Percentiles rank a stretch among this genome's conserved stretches.
Conservation (phyloP, 257 asterid genomes). For the Echites panduratus region DNA sequence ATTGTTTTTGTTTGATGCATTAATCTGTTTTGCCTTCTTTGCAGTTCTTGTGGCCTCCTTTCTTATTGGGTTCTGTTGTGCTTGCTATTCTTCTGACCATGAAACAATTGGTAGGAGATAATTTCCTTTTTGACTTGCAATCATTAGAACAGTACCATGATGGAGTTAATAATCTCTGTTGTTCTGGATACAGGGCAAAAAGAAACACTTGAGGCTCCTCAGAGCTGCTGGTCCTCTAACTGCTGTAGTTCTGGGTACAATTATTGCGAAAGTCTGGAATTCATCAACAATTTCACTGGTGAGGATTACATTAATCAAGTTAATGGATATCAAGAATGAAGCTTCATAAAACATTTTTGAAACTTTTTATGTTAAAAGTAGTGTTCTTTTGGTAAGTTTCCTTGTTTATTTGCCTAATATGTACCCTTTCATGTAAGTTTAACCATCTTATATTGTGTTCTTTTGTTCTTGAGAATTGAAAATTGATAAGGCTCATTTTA, state of each 20-base stretch:
- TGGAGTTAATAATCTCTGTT: slow-evolving; percentile 18
- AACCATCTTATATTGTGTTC: slow-evolving; percentile 5
- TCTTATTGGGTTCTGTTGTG: slow-evolving; percentile 75
- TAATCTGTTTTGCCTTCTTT: slow-evolving; percentile 10
- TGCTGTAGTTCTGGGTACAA: slow-evolving; percentile 85
- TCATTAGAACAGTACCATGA: slow-evolving; percentile 13
- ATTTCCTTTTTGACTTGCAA: slow-evolving; percentile 6
- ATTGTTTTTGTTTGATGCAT: not conserved
- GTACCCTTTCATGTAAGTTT: not conserved
- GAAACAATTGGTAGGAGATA: slow-evolving; percentile 77
- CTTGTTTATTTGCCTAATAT: not conserved
- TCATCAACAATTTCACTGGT: slow-evolving; percentile 92
- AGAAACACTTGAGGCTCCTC: slow-evolving; percentile 60
- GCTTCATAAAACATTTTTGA: not conserved
- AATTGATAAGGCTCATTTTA: not conserved
- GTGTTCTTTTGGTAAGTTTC: not conserved
- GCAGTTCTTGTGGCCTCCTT: slow-evolving; percentile 92
- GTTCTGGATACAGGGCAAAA: slow-evolving; percentile 60
- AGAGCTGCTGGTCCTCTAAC: slow-evolving; percentile 98
- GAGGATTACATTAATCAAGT: slow-evolving; percentile 34
- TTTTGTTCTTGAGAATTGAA: not conserved
- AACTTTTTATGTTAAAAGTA: slow-evolving; percentile 4
- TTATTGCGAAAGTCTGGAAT: slow-evolving; percentile 57
- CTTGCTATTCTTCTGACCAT: slow-evolving; percentile 71
- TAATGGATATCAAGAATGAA: slow-evolving; percentile 9